A percentile compares a stretch with the other conserved stretches of the same genome.
phyloP scores from a whole-genome alignment of 352 stramenopile genomes.

The Globisporangium spinosum region DNA sequence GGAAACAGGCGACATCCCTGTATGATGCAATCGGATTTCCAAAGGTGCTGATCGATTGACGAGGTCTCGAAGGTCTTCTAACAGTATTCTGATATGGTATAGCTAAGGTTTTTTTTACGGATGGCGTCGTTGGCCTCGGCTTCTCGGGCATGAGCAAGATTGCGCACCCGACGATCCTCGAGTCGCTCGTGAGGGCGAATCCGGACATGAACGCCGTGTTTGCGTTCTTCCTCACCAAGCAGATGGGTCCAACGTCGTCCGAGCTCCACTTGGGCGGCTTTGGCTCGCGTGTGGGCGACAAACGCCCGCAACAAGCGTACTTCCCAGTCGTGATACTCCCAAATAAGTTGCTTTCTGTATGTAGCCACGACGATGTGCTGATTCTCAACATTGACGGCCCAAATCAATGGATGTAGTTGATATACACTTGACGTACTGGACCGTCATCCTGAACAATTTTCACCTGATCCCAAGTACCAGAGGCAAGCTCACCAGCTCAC shows the following conservation, averaged over 20 bases:
- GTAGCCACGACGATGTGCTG: neutral
- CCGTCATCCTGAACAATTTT: constrained; percentile 37
- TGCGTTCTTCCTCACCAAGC: constrained; percentile 39
- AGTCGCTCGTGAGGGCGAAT: constrained; percentile 24
- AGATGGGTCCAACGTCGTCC: constrained; percentile 23
- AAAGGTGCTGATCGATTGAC: neutral
- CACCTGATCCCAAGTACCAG: constrained; percentile 22
- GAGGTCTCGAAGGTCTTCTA: neutral
- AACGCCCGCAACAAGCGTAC: constrained; percentile 28
- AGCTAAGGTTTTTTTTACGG: constrained; percentile 40
- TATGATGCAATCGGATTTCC: constrained; percentile 9
- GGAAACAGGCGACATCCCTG: constrained; percentile 47
- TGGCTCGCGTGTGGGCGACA: constrained; percentile 34
- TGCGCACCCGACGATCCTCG: constrained; percentile 36
- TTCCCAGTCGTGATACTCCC: constrained; percentile 39
- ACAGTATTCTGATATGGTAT: neutral
- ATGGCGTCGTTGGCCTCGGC: constrained; percentile 52
- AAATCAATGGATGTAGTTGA: constrained; percentile 13
- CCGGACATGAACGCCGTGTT: constrained; percentile 35
- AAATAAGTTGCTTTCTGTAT: constrained; percentile 16
- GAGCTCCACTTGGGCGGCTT: constrained; percentile 52
- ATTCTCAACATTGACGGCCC: neutral
- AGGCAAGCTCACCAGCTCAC: neutral
- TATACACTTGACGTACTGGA: constrained; percentile 48
- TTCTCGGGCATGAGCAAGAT: constrained; percentile 59